These are phyloP conservation scores for Plasmodium vinckei DNA, from an alignment of 169 alveolate genomes.

Conservation along the genomic window DNA sequence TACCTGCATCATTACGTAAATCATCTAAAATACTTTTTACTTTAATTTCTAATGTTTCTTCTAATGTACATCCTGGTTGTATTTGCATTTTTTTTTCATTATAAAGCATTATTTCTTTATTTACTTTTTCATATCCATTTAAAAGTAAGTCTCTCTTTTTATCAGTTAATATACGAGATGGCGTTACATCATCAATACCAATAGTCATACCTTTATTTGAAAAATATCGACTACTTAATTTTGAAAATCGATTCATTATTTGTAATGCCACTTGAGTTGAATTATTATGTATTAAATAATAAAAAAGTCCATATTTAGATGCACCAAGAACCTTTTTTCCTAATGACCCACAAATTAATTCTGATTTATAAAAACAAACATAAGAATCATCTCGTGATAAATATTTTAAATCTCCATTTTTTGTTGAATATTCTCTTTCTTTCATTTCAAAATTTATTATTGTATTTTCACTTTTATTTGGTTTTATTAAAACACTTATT, in stretches of 20 bases:
- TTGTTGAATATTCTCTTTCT: slow-evolving; percentile 89
- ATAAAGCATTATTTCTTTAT: slow-evolving; percentile 88
- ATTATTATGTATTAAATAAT: slow-evolving; percentile 94
- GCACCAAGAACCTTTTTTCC: slow-evolving; percentile 96
- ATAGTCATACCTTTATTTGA: slow-evolving; percentile 97
- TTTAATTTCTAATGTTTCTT: slow-evolving; percentile 95
- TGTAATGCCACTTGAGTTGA: slow-evolving; percentile 92
- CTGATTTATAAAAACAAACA: slow-evolving; percentile 95
- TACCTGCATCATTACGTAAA: slow-evolving; percentile 95
- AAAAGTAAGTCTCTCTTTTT: slow-evolving; percentile 84
- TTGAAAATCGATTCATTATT: slow-evolving; percentile 96
- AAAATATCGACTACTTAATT: slow-evolving; percentile 96
- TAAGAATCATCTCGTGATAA: slow-evolving; percentile 94
- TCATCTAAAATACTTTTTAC: slow-evolving; percentile 93
- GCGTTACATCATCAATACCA: slow-evolving; percentile 99
- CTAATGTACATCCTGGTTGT: slow-evolving; percentile 97
- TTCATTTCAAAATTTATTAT: slow-evolving; percentile 91
- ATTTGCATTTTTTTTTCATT: slow-evolving; percentile 91
- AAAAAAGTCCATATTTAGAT: slow-evolving; percentile 93
- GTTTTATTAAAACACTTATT: slow-evolving; percentile 93
- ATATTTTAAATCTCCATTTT: slow-evolving; percentile 66
- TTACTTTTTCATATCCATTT: slow-evolving; percentile 91
- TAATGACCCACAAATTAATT: slow-evolving; percentile 95
- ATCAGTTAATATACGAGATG: slow-evolving; percentile 83
- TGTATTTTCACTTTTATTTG: slow-evolving; percentile 90